These are phyloP conservation scores for Crithidia expoeki DNA, from an alignment of 208 protist species.

Conservation along the genomic window DNA sequence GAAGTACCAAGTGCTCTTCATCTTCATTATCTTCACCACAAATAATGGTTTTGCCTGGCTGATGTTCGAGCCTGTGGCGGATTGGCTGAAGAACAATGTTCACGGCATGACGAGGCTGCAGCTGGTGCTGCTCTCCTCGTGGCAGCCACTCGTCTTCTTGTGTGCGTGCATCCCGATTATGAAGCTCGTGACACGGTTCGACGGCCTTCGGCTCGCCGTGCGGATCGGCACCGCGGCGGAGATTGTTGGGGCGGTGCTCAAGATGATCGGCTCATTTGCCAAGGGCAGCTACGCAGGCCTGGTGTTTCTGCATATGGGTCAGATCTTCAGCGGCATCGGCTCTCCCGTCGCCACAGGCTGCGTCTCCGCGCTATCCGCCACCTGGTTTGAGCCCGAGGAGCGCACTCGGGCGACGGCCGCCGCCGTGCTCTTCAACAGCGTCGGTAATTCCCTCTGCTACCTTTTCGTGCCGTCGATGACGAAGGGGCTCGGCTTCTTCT, in stretches of 20 bases:
- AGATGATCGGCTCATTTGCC: constrained; percentile 57
- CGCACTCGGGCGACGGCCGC: constrained; percentile 81
- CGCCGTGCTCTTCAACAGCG: constrained; percentile 81
- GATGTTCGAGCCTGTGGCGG: constrained; percentile 87
- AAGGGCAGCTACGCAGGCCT: constrained; percentile 52
- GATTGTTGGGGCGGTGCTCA: constrained; percentile 68
- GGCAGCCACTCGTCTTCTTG: constrained; percentile 84
- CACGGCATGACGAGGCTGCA: constrained; percentile 54
- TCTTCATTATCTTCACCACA: constrained; percentile 83
- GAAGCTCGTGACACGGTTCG: constrained; percentile 74
- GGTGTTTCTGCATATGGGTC: constrained; percentile 76
- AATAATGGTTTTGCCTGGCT: constrained; percentile 91
- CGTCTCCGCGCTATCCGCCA: constrained; percentile 83
- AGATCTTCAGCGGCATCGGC: constrained; percentile 86
- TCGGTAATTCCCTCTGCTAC: constrained; percentile 85
- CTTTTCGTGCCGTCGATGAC: constrained; percentile 76
- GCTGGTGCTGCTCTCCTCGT: constrained; percentile 81
- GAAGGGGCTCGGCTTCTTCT: constrained; percentile 45
- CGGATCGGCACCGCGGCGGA: constrained; percentile 68
- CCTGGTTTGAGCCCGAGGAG: constrained; percentile 83
- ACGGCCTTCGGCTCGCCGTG: constrained; percentile 76
- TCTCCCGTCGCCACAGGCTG: constrained; percentile 81
- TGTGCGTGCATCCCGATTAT: constrained; percentile 72
- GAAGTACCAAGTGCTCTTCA: constrained; percentile 80
- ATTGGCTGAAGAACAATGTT: constrained; percentile 68